Evolutionary conservation across 805 yeast genomes (phyloP).

Genomic region (Saturnispora bothae): DNA sequence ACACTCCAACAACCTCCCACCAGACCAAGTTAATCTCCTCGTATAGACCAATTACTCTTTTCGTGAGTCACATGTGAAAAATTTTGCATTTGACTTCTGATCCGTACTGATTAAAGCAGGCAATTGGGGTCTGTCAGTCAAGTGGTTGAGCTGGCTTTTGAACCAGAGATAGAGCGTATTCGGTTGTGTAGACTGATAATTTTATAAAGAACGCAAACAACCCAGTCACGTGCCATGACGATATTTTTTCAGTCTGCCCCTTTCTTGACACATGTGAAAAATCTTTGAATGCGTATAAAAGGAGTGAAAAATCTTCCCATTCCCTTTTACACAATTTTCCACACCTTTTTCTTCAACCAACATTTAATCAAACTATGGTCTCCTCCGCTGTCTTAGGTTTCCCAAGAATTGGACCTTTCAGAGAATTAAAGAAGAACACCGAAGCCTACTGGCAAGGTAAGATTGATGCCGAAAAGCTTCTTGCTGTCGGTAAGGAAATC

Average conservation of each 20-base stretch:
- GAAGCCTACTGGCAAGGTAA: conserved; percentile 99
- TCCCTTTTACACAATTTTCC: background rate
- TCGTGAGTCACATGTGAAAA: conserved; percentile 1
- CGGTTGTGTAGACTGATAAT: too few species aligned
- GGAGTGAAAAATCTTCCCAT: background rate
- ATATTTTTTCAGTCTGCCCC: too few species aligned
- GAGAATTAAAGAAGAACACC: conserved; percentile 98
- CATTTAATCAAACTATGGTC: conserved; percentile 55
- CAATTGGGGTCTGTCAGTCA: background rate
- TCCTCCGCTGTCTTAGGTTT: conserved; percentile 96
- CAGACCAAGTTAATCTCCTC: too few species aligned
- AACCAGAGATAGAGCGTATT: too few species aligned
- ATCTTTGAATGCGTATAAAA: conserved; percentile 1
- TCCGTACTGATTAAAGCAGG: too few species aligned
- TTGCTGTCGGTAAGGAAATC: conserved; percentile 88
- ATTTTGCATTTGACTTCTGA: too few species aligned
- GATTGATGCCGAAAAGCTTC: conserved; percentile 73
- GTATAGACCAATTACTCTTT: too few species aligned
- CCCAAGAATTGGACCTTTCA: conserved; percentile 99
- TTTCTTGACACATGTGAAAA: conserved; percentile 5
- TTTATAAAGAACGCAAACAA: too few species aligned
- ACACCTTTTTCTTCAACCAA: background rate
- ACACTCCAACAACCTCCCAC: too few species aligned
- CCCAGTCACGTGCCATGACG: too few species aligned
- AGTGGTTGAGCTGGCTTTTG: too few species aligned